Evolutionary conservation across 306 rosid genomes (phyloP), one percentile per base, ranked within the genome.

Genomic region (Casuarina equisetifolia): DNA sequence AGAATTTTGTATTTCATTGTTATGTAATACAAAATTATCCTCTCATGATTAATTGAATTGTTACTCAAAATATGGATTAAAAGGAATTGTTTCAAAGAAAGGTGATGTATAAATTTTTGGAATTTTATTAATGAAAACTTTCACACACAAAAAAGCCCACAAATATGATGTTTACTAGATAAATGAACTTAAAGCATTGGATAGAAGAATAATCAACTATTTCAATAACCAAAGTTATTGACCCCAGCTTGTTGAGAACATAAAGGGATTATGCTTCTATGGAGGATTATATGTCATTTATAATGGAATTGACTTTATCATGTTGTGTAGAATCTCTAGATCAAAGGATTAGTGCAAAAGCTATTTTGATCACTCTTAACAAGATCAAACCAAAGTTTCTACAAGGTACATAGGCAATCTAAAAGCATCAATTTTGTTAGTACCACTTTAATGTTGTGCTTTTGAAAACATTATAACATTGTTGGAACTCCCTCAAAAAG

Each of bases 81-180:
- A 69, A 46, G 83, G 83, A 15, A 7, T 74, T 0, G 79, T 80
- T 1, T 68, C 76, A 0, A 25, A 12, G 8, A 40, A 48, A 70
- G 84, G 84, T 4, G 80, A 81, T 71, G 84, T 76, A 19, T 70
- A 81, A 2, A 81, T 69, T 13, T 81, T 49, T 44, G 84, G 80
- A 3, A 76, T 81, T 50, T 1, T 81, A 2, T 3, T 81, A 0
- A 25, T 81, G 76, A 80, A 81, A 52, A 62, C 39, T 0, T 81
- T 70, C 35, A 81, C 77, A 70, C 51, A 10, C n/a, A n/a, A 76
- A 6, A 57, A 70, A 51, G 40, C 84, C 80, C 19, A 81, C 80
- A 5, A 36, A 69, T 76, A 66, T 42, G 0, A 81, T 75, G 77
- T 76, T 81, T 17, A 43, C 0, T 3, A 73, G 73, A 40, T 74